phyloP scores from a whole-genome alignment of 2,329 filamentous ascomycete species.

The Calonectria honghensis region DNA sequence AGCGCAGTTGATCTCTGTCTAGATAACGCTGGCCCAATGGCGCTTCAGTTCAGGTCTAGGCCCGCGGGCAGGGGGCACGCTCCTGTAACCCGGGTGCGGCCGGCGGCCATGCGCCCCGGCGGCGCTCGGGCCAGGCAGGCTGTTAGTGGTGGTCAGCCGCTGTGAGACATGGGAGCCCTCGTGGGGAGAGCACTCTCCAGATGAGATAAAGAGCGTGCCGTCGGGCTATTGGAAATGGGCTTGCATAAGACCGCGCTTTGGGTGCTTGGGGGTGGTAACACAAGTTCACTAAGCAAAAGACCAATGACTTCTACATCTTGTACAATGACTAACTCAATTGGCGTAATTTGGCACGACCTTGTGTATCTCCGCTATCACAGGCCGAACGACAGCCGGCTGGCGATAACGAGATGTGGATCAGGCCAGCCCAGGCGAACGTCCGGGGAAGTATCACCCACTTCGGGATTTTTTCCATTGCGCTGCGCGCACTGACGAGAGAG shows the following conservation, averaged over 20 bases:
- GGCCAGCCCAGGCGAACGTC: conserved; percentile 4
- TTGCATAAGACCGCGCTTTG: not conserved
- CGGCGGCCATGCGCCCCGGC: conserved; percentile 25
- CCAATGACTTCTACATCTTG: conserved; percentile 1
- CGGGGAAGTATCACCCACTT: conserved; percentile 19
- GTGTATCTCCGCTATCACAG: conserved; percentile 24
- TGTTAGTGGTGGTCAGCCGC: conserved; percentile 17
- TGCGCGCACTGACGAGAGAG: not conserved
- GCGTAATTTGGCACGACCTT: conserved; percentile 12
- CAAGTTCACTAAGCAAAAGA: not conserved
- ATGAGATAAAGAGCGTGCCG: conserved; percentile 19
- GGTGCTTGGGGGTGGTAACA: not conserved
- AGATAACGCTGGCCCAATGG: conserved; percentile 21
- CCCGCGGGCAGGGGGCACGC: conserved; percentile 23
- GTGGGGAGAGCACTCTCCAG: conserved; percentile 24
- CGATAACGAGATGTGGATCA: not conserved
- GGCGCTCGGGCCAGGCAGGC: conserved; percentile 3
- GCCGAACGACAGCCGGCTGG: not conserved
- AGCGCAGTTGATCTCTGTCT: not conserved
- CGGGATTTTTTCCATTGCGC: not conserved
- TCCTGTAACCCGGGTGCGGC: conserved; percentile 12
- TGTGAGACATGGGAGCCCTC: not conserved
- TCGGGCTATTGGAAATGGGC: conserved; percentile 4
- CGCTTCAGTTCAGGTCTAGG: conserved; percentile 11
- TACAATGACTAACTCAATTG: conserved; percentile 27